Conservation (phyloP, 768 basidiomycete genomes). For the Phanerochaete sordida region DNA sequence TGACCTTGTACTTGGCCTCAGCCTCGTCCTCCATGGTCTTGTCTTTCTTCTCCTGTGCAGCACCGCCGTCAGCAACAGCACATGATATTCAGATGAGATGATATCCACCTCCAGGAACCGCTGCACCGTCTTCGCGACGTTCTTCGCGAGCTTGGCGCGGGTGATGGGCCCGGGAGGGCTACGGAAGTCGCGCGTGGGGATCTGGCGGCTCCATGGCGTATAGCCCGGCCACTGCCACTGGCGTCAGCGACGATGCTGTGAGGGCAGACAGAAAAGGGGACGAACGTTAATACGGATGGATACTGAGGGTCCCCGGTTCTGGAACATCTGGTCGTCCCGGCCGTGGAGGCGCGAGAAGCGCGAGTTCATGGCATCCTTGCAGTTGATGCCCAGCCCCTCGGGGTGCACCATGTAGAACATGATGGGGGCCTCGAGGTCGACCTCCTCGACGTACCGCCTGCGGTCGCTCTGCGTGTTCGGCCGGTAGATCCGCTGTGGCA, state of each 20-base stretch:
- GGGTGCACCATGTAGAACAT: conserved; percentile 55
- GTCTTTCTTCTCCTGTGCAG: conserved; percentile 42
- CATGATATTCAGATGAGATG: not conserved
- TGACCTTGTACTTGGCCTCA: conserved; percentile 62
- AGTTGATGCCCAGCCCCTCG: conserved; percentile 54
- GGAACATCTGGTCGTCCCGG: conserved; percentile 66
- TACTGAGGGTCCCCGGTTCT: conserved; percentile 72
- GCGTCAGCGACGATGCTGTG: conserved; percentile 8
- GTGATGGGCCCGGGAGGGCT: conserved; percentile 79
- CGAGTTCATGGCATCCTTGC: conserved; percentile 62
- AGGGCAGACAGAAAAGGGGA: conserved; percentile 8
- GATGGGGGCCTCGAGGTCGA: conserved; percentile 59
- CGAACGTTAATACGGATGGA: conserved; percentile 74
- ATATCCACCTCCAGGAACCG: conserved; percentile 56
- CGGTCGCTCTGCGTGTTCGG: conserved; percentile 77
- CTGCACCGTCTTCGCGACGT: conserved; percentile 71
- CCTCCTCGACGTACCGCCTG: conserved; percentile 73
- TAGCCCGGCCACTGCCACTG: conserved; percentile 73
- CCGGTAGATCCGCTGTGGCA: conserved; percentile 70
- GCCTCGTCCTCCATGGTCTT: conserved; percentile 61
- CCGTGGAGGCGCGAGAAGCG: conserved; percentile 50
- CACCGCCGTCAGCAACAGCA: not conserved
- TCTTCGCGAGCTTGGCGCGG: conserved; percentile 71
- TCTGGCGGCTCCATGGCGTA: conserved; percentile 73
- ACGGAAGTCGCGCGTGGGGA: conserved; percentile 78